Evolutionary conservation across 495 filamentous ascomycete species (phyloP), one percentile per base, ranked within the genome.

Genomic region (Hypoxylon lenormandii): DNA sequence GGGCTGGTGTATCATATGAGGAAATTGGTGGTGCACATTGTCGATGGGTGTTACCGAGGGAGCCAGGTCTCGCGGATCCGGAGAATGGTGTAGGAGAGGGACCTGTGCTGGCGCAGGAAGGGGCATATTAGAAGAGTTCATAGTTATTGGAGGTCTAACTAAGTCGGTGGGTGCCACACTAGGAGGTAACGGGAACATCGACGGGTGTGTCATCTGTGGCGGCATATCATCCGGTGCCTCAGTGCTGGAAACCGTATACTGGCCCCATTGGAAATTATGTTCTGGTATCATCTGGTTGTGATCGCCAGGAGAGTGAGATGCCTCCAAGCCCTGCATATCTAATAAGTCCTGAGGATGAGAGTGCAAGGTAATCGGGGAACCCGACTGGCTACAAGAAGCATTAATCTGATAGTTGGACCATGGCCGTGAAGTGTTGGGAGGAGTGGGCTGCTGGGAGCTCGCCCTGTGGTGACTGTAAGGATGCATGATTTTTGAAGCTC

Each of bases 371-470:
- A 80, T 76, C 7, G 80, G 76, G 11, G 79, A 78, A 1, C 76
- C 61, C 16, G 76, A 71, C 60, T 79, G 77, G 58, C 74, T 79
- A 68, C 13, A 70, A 37, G 66, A 55, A 42, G 55, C 73, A 50
- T 18, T 79, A 65, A 71, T 78, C 77, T 64, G 73, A 46, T 62
- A 68, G 42, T 78, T 78, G 10, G 64, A 22, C 67, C 81, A 82
- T 60, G 80, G 75, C 23, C 75, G 77, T 47, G 80, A 80, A 5
- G 80, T 77, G 49, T 70, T 72, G 28, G 81, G 81, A 49, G 82
- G 81, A 3, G 82, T 82, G 16, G 76, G 81, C 33, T 76, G 74
- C 52, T 82, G 80, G 10, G 80, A 67, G 47, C 23, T 37, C 22
- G 16, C 75, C 68, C 49, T 77, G 53, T 60, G 78, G 57, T 64